Evolutionary conservation across 2,329 filamentous ascomycete genomes (phyloP).

Genomic region (Nectriaceae sp.): DNA sequence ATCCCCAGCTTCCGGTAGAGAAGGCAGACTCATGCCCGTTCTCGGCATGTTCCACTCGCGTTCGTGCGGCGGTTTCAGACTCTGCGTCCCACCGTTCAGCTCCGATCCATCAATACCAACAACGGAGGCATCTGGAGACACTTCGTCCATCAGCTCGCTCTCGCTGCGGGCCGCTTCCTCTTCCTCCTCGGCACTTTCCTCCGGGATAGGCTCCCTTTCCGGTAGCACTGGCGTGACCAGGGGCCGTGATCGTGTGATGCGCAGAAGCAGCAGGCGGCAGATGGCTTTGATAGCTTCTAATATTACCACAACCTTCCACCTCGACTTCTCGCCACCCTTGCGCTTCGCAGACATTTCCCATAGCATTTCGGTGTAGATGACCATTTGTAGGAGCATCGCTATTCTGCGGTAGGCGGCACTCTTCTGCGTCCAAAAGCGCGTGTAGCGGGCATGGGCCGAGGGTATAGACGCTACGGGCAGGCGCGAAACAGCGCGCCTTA

Average conservation of each 20-base stretch:
- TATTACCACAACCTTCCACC: slow-evolving; percentile 85
- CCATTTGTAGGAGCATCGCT: slow-evolving; percentile 81
- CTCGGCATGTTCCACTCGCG: slow-evolving; percentile 90
- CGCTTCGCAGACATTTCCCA: slow-evolving; percentile 97
- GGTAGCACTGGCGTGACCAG: slow-evolving; percentile 83
- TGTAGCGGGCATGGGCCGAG: slow-evolving; percentile 65
- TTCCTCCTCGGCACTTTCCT: slow-evolving; percentile 52
- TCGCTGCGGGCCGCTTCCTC: slow-evolving; percentile 42
- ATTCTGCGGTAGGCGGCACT: slow-evolving; percentile 76
- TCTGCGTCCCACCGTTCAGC: slow-evolving; percentile 14
- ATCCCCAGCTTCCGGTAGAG: slow-evolving; percentile 76
- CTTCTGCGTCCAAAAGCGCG: slow-evolving; percentile 64
- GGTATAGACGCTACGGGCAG: slow-evolving; percentile 54
- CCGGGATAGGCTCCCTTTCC: slow-evolving; percentile 77
- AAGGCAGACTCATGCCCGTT: slow-evolving; percentile 83
- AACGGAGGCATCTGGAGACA: slow-evolving; percentile 34
- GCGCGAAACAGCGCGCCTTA: slow-evolving; percentile 66
- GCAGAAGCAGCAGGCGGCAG: slow-evolving; percentile 77
- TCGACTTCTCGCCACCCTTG: slow-evolving; percentile 72
- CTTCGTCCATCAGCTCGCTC: slow-evolving; percentile 46
- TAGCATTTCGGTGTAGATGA: slow-evolving; percentile 93
- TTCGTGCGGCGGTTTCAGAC: slow-evolving; percentile 41
- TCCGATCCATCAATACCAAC: slow-evolving; percentile 13
- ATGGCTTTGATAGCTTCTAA: slow-evolving; percentile 85
- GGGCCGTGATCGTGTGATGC: slow-evolving; percentile 80